Evolutionary conservation across 1,139 yeast species (phyloP).

Genomic region (Candida labiduridarum): DNA sequence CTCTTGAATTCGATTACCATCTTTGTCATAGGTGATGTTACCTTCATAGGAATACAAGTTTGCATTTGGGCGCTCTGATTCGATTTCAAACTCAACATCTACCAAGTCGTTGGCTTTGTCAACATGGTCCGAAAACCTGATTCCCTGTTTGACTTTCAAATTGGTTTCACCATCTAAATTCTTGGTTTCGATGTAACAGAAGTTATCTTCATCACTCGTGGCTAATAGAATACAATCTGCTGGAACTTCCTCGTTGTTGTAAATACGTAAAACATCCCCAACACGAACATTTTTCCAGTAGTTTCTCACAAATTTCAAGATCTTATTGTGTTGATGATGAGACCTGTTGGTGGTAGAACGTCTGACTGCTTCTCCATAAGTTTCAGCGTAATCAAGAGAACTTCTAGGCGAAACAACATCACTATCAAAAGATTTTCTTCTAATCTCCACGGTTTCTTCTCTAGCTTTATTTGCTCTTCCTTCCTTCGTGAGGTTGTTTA

Average conservation of each 20-base stretch:
- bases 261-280: slow-evolving; percentile 84
- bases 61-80: slow-evolving; percentile 88
- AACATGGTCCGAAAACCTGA: slow-evolving; percentile 63
- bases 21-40: slow-evolving; percentile 64
- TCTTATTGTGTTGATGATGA: slow-evolving; percentile 26
- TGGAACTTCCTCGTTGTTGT: slow-evolving; percentile 89
- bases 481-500: slow-evolving; percentile 24
- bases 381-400: slow-evolving; percentile 21
- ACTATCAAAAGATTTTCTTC: slow-evolving; percentile 40
- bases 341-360: slow-evolving; percentile 25
- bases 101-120: slow-evolving; percentile 72
- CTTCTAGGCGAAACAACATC: slow-evolving; percentile 21
- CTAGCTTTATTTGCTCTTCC: slow-evolving; percentile 35
- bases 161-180: slow-evolving; percentile 97
- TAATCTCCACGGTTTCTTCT: slow-evolving; percentile 21
- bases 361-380: slow-evolving; percentile 24
- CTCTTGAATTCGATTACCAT: slow-evolving; percentile 58
- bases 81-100: slow-evolving; percentile 77
- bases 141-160: slow-evolving; percentile 75
- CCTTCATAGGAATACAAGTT: slow-evolving; percentile 87
- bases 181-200: slow-evolving; percentile 91
- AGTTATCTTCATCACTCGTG: slow-evolving; percentile 86
- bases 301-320: slow-evolving; percentile 25
- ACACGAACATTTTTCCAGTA: slow-evolving; percentile 89
- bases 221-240: slow-evolving; percentile 84